A percentile compares a stretch with the other conserved stretches of the same genome.
Conservation (phyloP, 2,329 filamentous ascomycete genomes). For the Apiospora kogelbergensis region DNA sequence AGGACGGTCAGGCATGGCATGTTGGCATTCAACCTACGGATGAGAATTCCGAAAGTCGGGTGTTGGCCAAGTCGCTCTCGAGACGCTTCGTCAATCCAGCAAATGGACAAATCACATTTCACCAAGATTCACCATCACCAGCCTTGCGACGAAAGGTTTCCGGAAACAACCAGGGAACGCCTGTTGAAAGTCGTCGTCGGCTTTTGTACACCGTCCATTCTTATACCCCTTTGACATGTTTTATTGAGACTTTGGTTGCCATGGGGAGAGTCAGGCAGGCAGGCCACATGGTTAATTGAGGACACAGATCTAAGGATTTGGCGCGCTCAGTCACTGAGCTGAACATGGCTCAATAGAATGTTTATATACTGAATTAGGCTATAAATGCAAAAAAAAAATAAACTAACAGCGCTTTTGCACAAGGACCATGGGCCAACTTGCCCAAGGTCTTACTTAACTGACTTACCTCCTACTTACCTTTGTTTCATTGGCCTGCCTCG, state of each 20-base stretch:
- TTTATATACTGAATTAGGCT: neutral
- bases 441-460: neutral
- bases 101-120: neutral
- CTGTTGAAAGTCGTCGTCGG: neutral
- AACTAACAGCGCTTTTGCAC: neutral
- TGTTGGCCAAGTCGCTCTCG: neutral
- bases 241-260: neutral
- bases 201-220: neutral
- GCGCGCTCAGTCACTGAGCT: neutral
- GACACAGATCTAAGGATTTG: neutral
- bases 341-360: neutral
- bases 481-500: neutral
- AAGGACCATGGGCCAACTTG: neutral
- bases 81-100: neutral
- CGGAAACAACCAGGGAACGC: neutral
- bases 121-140: neutral
- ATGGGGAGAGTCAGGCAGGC: neutral
- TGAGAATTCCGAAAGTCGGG: neutral
- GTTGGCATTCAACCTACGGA: neutral
- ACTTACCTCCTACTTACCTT: neutral
- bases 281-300: neutral
- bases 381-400: neutral
- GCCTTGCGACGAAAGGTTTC: neutral
- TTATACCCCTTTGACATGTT: conserved; percentile 7
- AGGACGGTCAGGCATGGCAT: neutral